Conservation (phyloP, 1,284 basidiomycete genomes). For the Neolentinus lepideus region DNA sequence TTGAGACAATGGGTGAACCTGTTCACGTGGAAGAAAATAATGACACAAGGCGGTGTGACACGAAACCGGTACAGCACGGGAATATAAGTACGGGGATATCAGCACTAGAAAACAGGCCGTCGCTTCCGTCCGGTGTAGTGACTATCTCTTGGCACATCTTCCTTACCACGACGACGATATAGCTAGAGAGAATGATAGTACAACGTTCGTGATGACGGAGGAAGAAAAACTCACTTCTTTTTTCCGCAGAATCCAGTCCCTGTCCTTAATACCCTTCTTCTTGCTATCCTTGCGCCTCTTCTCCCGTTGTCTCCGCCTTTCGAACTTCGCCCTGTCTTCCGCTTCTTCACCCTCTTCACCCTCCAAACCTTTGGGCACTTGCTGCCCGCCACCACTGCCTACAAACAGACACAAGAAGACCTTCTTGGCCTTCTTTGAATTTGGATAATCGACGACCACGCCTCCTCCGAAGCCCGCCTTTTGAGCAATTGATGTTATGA, state of each 20-base stretch:
- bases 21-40: too few relatives aligned
- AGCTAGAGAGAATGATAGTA: constrained; percentile 35
- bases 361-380: constrained; percentile 68
- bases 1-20: too few relatives aligned
- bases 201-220: constrained; percentile 5
- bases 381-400: constrained; percentile 55
- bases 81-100: too few relatives aligned
- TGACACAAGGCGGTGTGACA: too few relatives aligned
- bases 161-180: constrained; percentile 77
- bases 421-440: constrained; percentile 91
- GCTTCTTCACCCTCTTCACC: constrained; percentile 48
- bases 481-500: constrained; percentile 92
- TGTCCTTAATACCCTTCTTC: constrained; percentile 60
- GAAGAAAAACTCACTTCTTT: constrained; percentile 54
- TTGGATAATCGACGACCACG: constrained; percentile 94
- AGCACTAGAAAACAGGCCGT: constrained; percentile 55
- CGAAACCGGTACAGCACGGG: constrained; percentile 11
- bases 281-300: constrained; percentile 45
- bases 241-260: constrained; percentile 79
- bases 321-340: constrained; percentile 53
- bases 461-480: constrained; percentile 97
- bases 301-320: constrained; percentile 62
- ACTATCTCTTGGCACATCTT: constrained; percentile 72
- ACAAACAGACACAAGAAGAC: constrained; percentile 89
- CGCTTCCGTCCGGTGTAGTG: constrained; percentile 78